Percentiles rank a stretch among this genome's conserved stretches.
Conservation (phyloP, 495 filamentous ascomycete species). For the Talaromyces proteolyticus region DNA sequence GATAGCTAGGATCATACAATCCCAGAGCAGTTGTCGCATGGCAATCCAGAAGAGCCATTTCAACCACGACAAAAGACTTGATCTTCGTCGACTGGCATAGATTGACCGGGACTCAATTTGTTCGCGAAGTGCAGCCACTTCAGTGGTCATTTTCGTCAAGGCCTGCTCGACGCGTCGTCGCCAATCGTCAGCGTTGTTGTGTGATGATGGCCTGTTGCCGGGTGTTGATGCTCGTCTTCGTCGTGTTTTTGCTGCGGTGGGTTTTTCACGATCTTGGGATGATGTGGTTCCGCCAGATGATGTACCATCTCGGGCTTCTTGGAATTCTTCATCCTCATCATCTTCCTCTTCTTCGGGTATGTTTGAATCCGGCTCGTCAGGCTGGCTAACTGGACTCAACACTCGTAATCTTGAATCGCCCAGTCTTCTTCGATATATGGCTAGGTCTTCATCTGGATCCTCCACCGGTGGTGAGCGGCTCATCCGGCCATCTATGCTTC, state of each 20-base stretch:
- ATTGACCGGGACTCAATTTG: constrained; percentile 63
- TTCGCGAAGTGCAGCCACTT: constrained; percentile 89
- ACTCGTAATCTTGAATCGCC: constrained; percentile 49
- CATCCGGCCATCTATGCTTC: constrained; percentile 27
- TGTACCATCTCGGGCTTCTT: constrained; percentile 30
- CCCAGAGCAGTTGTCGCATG: constrained; percentile 68
- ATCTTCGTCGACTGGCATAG: constrained; percentile 30
- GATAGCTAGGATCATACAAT: constrained; percentile 61
- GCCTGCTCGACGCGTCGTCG: constrained; percentile 78
- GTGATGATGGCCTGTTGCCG: background rate
- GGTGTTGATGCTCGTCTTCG: constrained; percentile 23
- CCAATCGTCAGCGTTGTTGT: constrained; percentile 50
- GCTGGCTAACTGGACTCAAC: constrained; percentile 74
- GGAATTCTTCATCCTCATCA: constrained; percentile 44
- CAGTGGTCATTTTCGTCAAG: constrained; percentile 83
- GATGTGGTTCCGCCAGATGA: constrained; percentile 3
- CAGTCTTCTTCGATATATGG: constrained; percentile 4
- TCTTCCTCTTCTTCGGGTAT: constrained; percentile 30
- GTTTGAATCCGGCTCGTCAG: constrained; percentile 58
- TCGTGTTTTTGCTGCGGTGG: constrained; percentile 5
- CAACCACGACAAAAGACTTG: constrained; percentile 60
- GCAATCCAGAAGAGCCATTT: constrained; percentile 63
- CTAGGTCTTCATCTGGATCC: constrained; percentile 6
- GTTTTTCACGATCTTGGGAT: background rate
- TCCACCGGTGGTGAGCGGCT: constrained; percentile 9